phyloP scores from a whole-genome alignment of 768 basidiomycete genomes.

The Arthromyces matolae region DNA sequence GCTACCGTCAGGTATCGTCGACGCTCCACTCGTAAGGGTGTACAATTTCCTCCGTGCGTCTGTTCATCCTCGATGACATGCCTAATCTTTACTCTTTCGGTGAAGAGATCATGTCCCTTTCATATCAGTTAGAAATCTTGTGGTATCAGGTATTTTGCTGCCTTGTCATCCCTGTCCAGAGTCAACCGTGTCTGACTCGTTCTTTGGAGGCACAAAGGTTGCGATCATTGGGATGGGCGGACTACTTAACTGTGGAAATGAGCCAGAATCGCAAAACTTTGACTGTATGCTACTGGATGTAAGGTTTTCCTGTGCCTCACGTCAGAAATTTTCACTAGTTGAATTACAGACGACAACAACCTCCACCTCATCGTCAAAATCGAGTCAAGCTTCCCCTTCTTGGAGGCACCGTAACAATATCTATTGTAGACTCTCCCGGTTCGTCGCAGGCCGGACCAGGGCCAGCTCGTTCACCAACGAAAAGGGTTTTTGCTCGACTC shows the following conservation, averaged over 20 bases:
- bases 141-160: slow-evolving; percentile 66
- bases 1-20: slow-evolving; percentile 60
- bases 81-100: too few species aligned
- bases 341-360: slow-evolving; percentile 21
- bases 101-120: slow-evolving; percentile 89
- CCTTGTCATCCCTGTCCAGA: neutral
- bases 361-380: slow-evolving; percentile 27
- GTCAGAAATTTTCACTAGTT: neutral
- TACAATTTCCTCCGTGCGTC: slow-evolving; percentile 86
- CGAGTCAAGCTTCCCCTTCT: slow-evolving; percentile 49
- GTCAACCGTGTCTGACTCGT: neutral
- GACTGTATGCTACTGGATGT: slow-evolving; percentile 88
- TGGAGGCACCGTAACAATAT: slow-evolving; percentile 73
- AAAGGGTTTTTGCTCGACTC: slow-evolving; percentile 55
- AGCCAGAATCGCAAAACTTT: slow-evolving; percentile 64
- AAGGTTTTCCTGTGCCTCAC: slow-evolving; percentile 20
- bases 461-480: slow-evolving; percentile 50
- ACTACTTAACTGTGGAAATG: slow-evolving; percentile 70
- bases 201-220: slow-evolving; percentile 61
- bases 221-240: slow-evolving; percentile 83
- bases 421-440: slow-evolving; percentile 54
- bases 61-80: too few species aligned
- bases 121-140: slow-evolving; percentile 89
- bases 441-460: slow-evolving; percentile 36
- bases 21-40: slow-evolving; percentile 79